Base-by-base conservation (phyloP, 2,329 filamentous ascomycete species). In the Aspergillus intermedius region DNA sequence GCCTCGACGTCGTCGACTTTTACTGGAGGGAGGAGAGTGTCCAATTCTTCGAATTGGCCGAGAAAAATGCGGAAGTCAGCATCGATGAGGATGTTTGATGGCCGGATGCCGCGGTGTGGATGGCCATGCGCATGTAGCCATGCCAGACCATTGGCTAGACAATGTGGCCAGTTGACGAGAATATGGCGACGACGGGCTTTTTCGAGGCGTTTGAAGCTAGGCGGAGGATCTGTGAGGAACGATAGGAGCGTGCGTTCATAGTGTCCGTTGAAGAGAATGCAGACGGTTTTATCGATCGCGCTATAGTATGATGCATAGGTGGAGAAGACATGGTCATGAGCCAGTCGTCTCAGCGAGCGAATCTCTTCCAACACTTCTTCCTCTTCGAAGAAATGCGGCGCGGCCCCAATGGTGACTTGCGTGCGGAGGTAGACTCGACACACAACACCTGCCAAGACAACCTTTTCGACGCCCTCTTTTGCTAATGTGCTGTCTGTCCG, bases 11-110 rank as follows among this genome's bases (percentile, higher is more conserved):
- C 75, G 50, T 79, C 73, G 13, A 70, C 65, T 50, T 73, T 77
- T 49, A 77, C 77, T 42, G 74, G 76, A 44, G 69, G 70, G 34
- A 81, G 73, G 23, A 83, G 74, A 0, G 75, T 77, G 51, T 75
- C 72, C 8, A 83, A 64, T 6, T 72, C 76, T 42, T 79, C 78
- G 50, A 82, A 76, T 49, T 83, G 77, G 44, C 78, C 77, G 34
- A 84, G 76, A 9, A 74, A 78, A 45, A 84, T 78, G 10, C 69
- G 67, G 54, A 79, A 81, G 25, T 73, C 66, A n/a, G 73, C 67
- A 50, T 82, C 76, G 48, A 84, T 69, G 30, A 81, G 67, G 39
- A 84, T 77, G 51, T 81, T 83, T 2, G 78, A 80, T 1, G 81
- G 81, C 13, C 77, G 72, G 49, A 84, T 81, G 2, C 74, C 73